phyloP scores from a whole-genome alignment of 2,329 filamentous ascomycete species.

The Corynespora cassiicola region DNA sequence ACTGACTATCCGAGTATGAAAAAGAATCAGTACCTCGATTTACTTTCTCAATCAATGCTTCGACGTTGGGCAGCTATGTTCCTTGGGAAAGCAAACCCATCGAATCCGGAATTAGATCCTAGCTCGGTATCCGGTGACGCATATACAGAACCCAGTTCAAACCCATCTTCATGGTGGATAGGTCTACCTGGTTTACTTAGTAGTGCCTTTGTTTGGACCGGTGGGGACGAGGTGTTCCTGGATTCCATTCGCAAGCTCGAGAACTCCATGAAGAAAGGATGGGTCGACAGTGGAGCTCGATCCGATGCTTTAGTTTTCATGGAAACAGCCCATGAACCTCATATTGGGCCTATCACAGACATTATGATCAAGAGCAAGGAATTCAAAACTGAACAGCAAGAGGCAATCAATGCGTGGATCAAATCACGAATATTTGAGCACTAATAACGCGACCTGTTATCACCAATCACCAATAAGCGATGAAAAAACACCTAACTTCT shows the following conservation, averaged over 20 bases:
- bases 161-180: conserved; percentile 10
- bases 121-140: conserved; percentile 16
- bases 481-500: no score
- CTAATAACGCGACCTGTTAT: no score
- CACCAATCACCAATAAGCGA: no score
- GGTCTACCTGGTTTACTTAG: conserved; percentile 13
- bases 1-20: conserved; percentile 22
- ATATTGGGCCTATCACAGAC: conserved; percentile 26
- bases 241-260: conserved; percentile 16
- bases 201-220: conserved; percentile 15
- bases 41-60: conserved; percentile 10
- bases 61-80: conserved; percentile 24
- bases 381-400: conserved; percentile 3
- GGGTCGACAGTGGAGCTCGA: conserved; percentile 22
- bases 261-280: conserved; percentile 22
- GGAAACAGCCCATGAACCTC: conserved; percentile 18
- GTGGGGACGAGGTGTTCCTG: conserved; percentile 16
- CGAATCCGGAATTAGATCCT: conserved; percentile 11
- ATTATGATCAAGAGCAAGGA: conserved; percentile 12
- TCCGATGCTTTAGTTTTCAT: conserved; percentile 11
- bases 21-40: conserved; percentile 15
- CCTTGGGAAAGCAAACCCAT: conserved; percentile 12
- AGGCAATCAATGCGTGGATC: conserved; percentile 12
- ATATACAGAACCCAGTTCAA: conserved; percentile 21
- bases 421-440: conserved; percentile 3